Evolutionary conservation across 495 filamentous ascomycete species (phyloP).

Genomic region (Extremus antarcticus): DNA sequence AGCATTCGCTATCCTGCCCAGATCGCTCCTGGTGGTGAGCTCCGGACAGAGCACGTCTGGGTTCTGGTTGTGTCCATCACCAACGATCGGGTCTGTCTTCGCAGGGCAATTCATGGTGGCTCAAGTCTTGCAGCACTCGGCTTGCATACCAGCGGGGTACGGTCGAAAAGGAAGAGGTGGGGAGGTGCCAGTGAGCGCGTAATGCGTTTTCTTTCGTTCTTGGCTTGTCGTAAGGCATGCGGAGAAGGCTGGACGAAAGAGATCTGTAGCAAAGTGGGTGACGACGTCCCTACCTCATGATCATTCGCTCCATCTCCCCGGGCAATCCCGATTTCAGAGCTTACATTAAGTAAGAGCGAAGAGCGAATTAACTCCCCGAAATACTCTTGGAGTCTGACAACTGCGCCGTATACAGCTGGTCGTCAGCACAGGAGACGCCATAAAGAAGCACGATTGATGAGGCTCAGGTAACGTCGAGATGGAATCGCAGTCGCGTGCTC

Average conservation of each 20-base stretch:
- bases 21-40: conserved; percentile 45
- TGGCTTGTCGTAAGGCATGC: not conserved
- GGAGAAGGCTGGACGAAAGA: not conserved
- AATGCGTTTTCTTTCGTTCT: not conserved
- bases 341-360: conserved; percentile 1
- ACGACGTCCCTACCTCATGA: conserved; percentile 1
- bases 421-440: not conserved
- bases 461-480: not conserved
- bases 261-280: not conserved
- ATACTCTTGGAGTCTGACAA: too few relatives aligned
- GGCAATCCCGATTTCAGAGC: not conserved
- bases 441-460: not conserved
- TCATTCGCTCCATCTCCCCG: not conserved
- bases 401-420: not conserved
- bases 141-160: not conserved
- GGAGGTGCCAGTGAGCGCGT: not conserved
- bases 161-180: not conserved
- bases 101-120: conserved; percentile 46
- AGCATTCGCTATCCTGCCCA: conserved; percentile 48
- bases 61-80: conserved; percentile 44
- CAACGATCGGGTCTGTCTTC: conserved; percentile 36
- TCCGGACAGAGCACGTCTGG: conserved; percentile 43
- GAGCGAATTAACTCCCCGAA: not conserved
- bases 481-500: not conserved
- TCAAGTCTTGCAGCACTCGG: not conserved